Evolutionary conservation across 2,329 filamentous ascomycete genomes (phyloP).

Genomic region (Tympanopsis confertula): DNA sequence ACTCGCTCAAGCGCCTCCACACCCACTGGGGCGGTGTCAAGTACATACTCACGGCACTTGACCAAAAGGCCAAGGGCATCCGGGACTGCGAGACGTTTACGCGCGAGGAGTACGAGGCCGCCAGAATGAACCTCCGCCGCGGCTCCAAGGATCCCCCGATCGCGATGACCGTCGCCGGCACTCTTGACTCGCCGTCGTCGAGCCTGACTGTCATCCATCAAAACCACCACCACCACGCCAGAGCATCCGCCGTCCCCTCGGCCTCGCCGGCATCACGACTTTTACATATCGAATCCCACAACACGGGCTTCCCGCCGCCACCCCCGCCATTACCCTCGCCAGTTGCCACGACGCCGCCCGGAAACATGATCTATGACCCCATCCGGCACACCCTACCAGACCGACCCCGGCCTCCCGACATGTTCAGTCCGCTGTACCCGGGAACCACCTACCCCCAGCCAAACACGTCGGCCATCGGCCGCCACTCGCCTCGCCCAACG

Average conservation of each 20-base stretch:
- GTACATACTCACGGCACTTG: slow-evolving; percentile 75
- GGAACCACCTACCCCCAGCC: slow-evolving; percentile 30
- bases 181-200: slow-evolving; percentile 73
- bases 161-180: slow-evolving; percentile 80
- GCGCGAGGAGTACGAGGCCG: slow-evolving; percentile 66
- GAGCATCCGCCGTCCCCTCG: slow-evolving; percentile 15
- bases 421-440: slow-evolving; percentile 28
- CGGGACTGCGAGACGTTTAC: slow-evolving; percentile 63
- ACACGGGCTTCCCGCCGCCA: slow-evolving; percentile 3
- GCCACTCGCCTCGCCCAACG: slow-evolving; percentile 24
- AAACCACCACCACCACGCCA: slow-evolving; percentile 27
- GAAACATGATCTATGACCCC: slow-evolving; percentile 49
- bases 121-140: slow-evolving; percentile 35
- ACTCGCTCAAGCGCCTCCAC: slow-evolving; percentile 69
- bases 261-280: slow-evolving; percentile 9
- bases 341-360: slow-evolving; percentile 33
- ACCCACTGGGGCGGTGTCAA: slow-evolving; percentile 77
- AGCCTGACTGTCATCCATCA: slow-evolving; percentile 75
- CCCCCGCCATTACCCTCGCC: slow-evolving; percentile 3
- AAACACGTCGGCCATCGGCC: slow-evolving; percentile 32
- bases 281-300: neutral
- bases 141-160: slow-evolving; percentile 42
- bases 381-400: slow-evolving; percentile 44
- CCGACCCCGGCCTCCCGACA: slow-evolving; percentile 20
- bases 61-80: slow-evolving; percentile 79